phyloP scores from a whole-genome alignment of 2,329 filamentous ascomycete genomes.

The Macroventuria anomochaeta region DNA sequence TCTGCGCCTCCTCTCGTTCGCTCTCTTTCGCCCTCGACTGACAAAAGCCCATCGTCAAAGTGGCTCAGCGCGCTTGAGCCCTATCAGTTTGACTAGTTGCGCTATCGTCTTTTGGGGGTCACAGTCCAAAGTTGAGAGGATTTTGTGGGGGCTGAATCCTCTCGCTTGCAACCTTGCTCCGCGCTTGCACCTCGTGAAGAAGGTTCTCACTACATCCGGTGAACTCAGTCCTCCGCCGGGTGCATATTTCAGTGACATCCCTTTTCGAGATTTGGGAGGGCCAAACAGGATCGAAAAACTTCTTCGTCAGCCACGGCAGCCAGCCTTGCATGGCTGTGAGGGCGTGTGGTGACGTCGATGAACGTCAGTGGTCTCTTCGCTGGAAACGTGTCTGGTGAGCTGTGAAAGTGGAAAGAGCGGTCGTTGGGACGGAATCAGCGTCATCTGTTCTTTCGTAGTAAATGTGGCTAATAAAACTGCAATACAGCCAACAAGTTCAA shows the following conservation, averaged over 20 bases:
- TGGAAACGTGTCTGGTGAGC: background rate
- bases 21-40: too few species aligned
- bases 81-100: too few species aligned
- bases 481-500: too few species aligned
- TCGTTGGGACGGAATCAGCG: background rate
- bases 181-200: background rate
- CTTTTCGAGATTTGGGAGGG: background rate
- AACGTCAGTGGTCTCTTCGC: too few species aligned
- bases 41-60: background rate
- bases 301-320: conserved; percentile 3
- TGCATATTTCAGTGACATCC: background rate
- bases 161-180: too few species aligned
- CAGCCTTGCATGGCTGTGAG: conserved; percentile 1
- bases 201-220: conserved; percentile 8
- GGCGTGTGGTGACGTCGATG: background rate
- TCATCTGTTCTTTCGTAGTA: too few species aligned
- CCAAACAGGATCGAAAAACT: background rate
- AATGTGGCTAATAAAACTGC: too few species aligned
- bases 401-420: background rate
- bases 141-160: too few species aligned
- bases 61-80: too few species aligned
- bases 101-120: background rate
- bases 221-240: background rate
- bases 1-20: background rate
- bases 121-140: background rate